Evolutionary conservation across 257 asterid species (phyloP), one percentile per base, ranked within the genome.

Genomic region (Handroanthus guayacan): DNA sequence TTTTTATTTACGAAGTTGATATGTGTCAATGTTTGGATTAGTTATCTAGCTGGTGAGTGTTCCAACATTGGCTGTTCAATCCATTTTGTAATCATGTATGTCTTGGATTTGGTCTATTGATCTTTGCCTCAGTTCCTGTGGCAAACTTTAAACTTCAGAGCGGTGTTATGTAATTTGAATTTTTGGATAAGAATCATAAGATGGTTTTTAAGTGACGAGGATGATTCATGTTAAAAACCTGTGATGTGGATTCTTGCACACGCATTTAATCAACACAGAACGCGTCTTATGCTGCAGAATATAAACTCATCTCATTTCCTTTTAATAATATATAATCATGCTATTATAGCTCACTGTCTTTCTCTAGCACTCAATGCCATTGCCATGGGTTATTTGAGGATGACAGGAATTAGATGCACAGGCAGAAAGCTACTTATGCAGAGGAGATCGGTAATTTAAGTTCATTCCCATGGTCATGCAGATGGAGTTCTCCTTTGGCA

Each of bases 401-500:
- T 73, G 48, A 34, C 44, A 20, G 14, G 60, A 71, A 43, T 54
- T 13, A 63, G 63, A 75, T 68, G 74, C 74, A 37, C 71, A 9
- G 52, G 61, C 16, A 43, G 20, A 55, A 58, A 38, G 7, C n/a
- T 39, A 25, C 10, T 38, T 63, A 20, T 18, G 37, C 7, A 6
- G 38, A 39, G 69, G 66, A 74, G 41, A 45, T 61, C 11, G 6
- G 67, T 10, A 13, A 54, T 18, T n/a, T 11, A 44, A 57, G 69
- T 76, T 79, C 45, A 60, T 78, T 36, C 69, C 12, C 65, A 13
- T 79, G 76, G 38, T 75, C 62, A 71, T 81, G 85, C 82, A 92
- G 99, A 95, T 95, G 99, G 99, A 95, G 75, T 92, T 95, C 85
- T 95, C 99, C 38, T 95, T 91, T 74, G 97, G 99, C 65, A 78